Base-by-base conservation (phyloP, 2,329 filamentous ascomycete species). In the Trichophyton simii region DNA sequence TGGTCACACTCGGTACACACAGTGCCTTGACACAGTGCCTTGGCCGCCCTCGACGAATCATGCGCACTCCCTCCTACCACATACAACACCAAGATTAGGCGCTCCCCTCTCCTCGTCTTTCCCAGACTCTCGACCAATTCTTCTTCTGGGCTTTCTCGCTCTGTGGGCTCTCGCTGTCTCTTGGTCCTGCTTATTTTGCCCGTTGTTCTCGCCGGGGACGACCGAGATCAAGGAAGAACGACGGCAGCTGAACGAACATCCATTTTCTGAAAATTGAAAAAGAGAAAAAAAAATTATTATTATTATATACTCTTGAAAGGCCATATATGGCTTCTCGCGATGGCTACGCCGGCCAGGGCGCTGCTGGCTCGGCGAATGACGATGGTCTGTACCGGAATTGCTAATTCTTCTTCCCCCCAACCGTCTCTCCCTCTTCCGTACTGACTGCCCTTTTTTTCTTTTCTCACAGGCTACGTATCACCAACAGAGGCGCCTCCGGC, bases 401-500 rank as follows among this genome's bases (percentile, higher is more conserved):
- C 28, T 13, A 36, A 3, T 36, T 13, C 34, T 9, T 31, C 22
- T 60, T 59, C 15, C 6, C 6, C 22, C 36, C 38, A 25, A 3
- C 31, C 28, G 28, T 22, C 38, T 54, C n/a, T n/a, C 42, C 13
- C 38, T 25, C 13, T 18, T 18, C 54, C 22, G 18, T 57, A 11
- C n/a, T 34, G 5, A 15, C 34, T 36, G 15, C n/a, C 3, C 3
- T 28, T 57, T 20, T 31, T 55, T 34, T 18, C 31, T 31, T 36
- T 15, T 13, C 5, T 38, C 22, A 18, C 48, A 52, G 59, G 59
- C 59, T 60, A 60, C 31, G 25, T 31, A 25, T 62, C 65, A 25
- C 63, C 63, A 11, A 57, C 61, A 18, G 79, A 78, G 62, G 73
- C 74, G 22, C 68, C 79, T 57, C 78, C 82, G 31, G 76, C 79